phyloP scores from a whole-genome alignment of 129 eudicot genomes.

The Tagetes patula region DNA sequence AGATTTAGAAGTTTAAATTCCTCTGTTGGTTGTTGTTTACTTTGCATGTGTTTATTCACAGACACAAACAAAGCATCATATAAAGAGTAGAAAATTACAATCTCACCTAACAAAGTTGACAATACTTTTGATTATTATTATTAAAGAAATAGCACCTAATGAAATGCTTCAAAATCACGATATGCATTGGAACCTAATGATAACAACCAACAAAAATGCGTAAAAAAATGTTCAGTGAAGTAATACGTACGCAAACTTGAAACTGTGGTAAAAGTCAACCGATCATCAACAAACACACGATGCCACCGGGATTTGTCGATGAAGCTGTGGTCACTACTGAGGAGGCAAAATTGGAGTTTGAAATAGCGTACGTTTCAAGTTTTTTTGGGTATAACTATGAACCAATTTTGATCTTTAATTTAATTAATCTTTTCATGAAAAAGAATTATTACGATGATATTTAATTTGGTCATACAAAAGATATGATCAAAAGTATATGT shows the following conservation, averaged over 20 bases:
- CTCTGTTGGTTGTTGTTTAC: neutral
- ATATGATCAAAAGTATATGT: too few relatives aligned
- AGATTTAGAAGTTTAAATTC: conserved; percentile 16
- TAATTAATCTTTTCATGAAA: neutral
- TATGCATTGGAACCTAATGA: conserved; percentile 33
- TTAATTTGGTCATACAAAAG: too few relatives aligned
- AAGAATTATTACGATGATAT: too few relatives aligned
- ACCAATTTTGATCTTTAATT: neutral
- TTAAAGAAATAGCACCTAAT: conserved; percentile 16
- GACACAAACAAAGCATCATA: conserved; percentile 25
- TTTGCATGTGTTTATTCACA: conserved; percentile 21
- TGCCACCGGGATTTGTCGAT: neutral
- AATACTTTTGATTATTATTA: conserved; percentile 2
- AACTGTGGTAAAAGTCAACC: conserved; percentile 14
- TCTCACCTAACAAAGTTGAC: conserved; percentile 49
- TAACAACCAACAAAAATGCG: conserved; percentile 27
- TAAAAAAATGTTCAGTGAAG: conserved; percentile 7
- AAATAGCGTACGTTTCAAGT: conserved; percentile 24
- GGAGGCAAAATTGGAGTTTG: conserved; percentile 4
- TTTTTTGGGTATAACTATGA: too few relatives aligned
- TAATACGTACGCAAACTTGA: conserved; percentile 30
- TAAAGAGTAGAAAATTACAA: conserved; percentile 24
- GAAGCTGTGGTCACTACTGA: neutral
- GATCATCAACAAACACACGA: neutral
- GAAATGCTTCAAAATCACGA: conserved; percentile 47